A percentile compares a stretch with the other conserved stretches of the same genome.
Evolutionary conservation across 139 green algal species (phyloP).

Genomic region (Diplosphaera chodatii): DNA sequence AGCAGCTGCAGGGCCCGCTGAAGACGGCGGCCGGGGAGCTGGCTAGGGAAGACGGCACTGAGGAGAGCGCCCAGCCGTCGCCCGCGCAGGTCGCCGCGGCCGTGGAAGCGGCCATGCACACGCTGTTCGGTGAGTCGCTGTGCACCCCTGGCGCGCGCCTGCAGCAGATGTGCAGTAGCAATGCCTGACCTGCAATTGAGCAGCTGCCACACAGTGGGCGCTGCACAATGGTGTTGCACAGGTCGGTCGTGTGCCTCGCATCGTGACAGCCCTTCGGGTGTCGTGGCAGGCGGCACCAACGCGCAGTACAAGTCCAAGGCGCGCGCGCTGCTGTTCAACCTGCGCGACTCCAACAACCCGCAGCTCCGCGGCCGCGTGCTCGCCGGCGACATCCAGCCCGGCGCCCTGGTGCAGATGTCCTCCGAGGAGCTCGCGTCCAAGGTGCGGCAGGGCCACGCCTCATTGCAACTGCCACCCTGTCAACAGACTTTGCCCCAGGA

Average conservation of each 20-base stretch:
- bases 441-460: constrained; percentile 3
- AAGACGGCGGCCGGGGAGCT: not conserved
- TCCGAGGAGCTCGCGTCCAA: constrained; percentile 42
- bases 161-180: not conserved
- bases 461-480: too few species aligned
- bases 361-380: constrained; percentile 61
- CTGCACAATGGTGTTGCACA: too few species aligned
- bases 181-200: too few species aligned
- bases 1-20: not conserved
- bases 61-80: not conserved
- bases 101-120: constrained; percentile 15
- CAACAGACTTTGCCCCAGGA: too few species aligned
- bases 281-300: constrained; percentile 38
- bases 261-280: too few species aligned
- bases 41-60: not conserved
- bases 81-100: constrained; percentile 3
- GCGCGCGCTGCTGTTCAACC: constrained; percentile 78
- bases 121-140: constrained; percentile 7
- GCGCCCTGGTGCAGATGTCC: constrained; percentile 41
- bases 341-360: constrained; percentile 70
- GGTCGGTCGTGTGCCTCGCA: too few species aligned
- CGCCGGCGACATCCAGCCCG: constrained; percentile 34
- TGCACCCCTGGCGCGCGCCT: not conserved
- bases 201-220: too few species aligned
- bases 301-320: constrained; percentile 84